phyloP scores from a whole-genome alignment of 805 yeast genomes.

The Candida chilensis region DNA sequence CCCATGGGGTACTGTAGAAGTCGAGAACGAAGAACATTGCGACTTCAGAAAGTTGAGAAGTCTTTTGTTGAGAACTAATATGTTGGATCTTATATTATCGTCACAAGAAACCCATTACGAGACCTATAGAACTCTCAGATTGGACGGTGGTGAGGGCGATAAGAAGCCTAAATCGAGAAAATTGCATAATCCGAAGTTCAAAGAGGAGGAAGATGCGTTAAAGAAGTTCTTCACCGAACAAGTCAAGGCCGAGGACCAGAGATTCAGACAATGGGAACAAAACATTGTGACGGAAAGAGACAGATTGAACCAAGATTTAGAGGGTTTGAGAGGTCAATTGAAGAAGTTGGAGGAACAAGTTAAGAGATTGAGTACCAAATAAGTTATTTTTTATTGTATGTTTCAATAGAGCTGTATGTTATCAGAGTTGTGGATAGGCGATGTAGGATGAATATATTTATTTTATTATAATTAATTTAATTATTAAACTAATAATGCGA shows the following conservation, averaged over 20 bases:
- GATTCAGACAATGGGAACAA: conserved; percentile 98
- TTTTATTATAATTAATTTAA: too few species aligned
- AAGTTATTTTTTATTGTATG: too few species aligned
- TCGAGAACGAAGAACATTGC: conserved; percentile 78
- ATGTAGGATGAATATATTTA: too few species aligned
- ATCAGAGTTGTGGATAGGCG: too few species aligned
- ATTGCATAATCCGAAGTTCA: conserved; percentile 77
- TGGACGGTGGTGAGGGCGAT: conserved; percentile 26
- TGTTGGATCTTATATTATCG: conserved; percentile 72
- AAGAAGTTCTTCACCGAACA: conserved; percentile 95
- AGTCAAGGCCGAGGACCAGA: conserved; percentile 89
- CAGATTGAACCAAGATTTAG: conserved; percentile 87
- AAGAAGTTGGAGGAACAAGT: conserved; percentile 72
- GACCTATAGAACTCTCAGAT: conserved; percentile 63
- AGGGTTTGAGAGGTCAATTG: conserved; percentile 73
- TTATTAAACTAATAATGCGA: too few species aligned
- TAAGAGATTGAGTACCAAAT: conserved; percentile 37
- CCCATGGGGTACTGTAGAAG: conserved; percentile 88
- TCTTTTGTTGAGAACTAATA: conserved; percentile 69
- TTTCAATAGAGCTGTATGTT: too few species aligned
- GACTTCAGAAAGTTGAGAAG: conserved; percentile 79
- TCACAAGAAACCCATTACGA: conserved; percentile 81
- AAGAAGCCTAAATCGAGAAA: conserved; percentile 28
- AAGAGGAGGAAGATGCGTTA: conserved; percentile 92
- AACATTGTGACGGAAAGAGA: conserved; percentile 93